Base-by-base conservation (phyloP, 306 rosid genomes). In the Cucurbita moschata region DNA sequence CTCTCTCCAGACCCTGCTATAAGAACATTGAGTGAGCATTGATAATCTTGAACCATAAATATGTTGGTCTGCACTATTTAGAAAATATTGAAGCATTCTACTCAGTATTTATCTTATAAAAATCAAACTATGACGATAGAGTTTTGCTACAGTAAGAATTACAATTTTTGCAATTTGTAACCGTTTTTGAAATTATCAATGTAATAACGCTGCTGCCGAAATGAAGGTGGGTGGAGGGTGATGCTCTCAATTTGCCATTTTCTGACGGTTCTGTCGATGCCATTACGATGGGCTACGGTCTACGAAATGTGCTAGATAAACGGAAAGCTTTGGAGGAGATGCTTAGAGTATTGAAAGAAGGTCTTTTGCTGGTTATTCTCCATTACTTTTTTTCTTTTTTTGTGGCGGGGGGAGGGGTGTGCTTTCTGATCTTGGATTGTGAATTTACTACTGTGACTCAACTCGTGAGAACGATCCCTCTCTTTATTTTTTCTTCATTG, bases 221-320 rank as follows among this genome's bases (percentile, higher is more conserved):
- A 8, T 75, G 81, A 69, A 87, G 99, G 85, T 89, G 99, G 99
- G 77, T 95, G 64, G 90, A 95, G 87, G 96, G 97, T 62, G 96
- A 95, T 82, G 97, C 99, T 40, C 89, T 91, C 77, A 80, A 88
- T 73, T 86, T 95, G 85, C 97, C 96, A 60, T 95, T 83, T 72
- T 19, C 84, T 68, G 95, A 88, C 79, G 86, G 83, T 60, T 82
- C 63, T 51, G 88, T 95, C 78, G 97, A 91, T 86, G 99, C 88
- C 79, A 75, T 95, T 76, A 86, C 96, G 47, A 88, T 91, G 92
- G 97, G 92, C 53, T 95, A 88, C 78, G 96, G 99, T 72, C 90
- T 95, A 52, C 84, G 97, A 47, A 95, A 94, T 78, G 92, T 94
- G 75, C 83, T 88, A 52, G 89, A 85, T 77, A 95, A 82, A 77